Evolutionary conservation across 2,329 filamentous ascomycete genomes (phyloP), one percentile per base, ranked within the genome.

Genomic region (Claviceps citrina): DNA sequence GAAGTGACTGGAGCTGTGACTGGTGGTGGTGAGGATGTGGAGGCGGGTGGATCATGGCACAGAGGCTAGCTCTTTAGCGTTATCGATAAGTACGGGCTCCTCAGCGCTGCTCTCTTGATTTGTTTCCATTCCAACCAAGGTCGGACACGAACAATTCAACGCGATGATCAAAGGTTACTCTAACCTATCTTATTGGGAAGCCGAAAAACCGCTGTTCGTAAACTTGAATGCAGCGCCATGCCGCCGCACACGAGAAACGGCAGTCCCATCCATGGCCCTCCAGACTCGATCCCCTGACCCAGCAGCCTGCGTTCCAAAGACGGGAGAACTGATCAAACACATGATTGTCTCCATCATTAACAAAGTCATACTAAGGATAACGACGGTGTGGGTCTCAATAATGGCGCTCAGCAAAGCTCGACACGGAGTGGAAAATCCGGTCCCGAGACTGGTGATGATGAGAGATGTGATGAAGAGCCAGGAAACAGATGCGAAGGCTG

Each of bases 321-420:
- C 44, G 0, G 71, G 70, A 1, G 62, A 59, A 0, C 62, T 63
- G 5, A 66, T 36, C 43, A 73, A 62, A 2, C 63, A 47, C n/a
- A 70, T 66, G 9, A 65, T 31, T 7, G 62, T 66, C 44, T 76
- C 70, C 25, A 69, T 50, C 19, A 73, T 58, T 2, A 64, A 61
- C 8, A 76, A 57, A 4, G 69, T 56, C 4, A 66, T 68, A 49
- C 74, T 76, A 19, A 74, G 55, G 0, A 66, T 65, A 18, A 68
- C 72, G 10, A 73, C 59, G 4, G 72, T 66, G 43, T 71, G 64
- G 18, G 65, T 60, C 46, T 71, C 68, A 10, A 76, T 67, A 9
- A 75, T 50, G 8, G 63, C 61, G 33, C 67, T 73, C n/a, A 74
- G 51, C 6, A 76, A 52, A 3, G 65, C 67, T 26, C 72, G 62